phyloP scores from a whole-genome alignment of 306 rosid species.

The Acmispon strigosus region DNA sequence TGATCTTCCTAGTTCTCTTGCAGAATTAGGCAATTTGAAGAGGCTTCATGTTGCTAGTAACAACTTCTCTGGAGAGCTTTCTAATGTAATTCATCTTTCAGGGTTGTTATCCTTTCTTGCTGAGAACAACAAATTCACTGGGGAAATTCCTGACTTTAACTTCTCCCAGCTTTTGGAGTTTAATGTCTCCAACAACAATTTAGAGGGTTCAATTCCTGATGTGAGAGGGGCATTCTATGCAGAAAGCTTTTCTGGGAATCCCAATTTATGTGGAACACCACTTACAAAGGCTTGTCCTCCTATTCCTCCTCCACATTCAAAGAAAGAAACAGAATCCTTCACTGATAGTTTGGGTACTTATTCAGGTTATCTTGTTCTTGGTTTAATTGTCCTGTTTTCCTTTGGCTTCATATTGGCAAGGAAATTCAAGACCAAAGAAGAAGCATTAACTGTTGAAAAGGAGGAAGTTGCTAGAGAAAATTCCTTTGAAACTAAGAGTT shows the following conservation, averaged over 20 bases:
- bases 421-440: constrained; percentile 2
- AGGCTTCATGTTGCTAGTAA: constrained; percentile 28
- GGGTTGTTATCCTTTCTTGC: constrained; percentile 33
- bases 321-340: background rate
- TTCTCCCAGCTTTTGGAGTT: constrained; percentile 32
- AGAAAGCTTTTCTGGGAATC: constrained; percentile 38
- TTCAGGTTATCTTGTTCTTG: constrained; percentile 37
- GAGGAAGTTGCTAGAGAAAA: background rate
- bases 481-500: constrained; percentile 24
- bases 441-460: background rate
- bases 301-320: background rate
- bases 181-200: constrained; percentile 43
- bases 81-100: constrained; percentile 26
- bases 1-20: constrained; percentile 31
- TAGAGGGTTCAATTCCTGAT: constrained; percentile 37
- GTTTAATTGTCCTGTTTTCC: constrained; percentile 16
- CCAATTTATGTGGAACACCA: constrained; percentile 47
- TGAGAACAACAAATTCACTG: constrained; percentile 30
- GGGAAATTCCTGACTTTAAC: constrained; percentile 36
- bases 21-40: constrained; percentile 18
- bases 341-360: constrained; percentile 13
- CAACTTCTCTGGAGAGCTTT: constrained; percentile 32
- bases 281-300: constrained; percentile 18
- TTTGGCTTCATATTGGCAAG: background rate
- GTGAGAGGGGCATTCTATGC: constrained; percentile 22